These are phyloP conservation scores for Geosiphon pyriformis DNA, from an alignment of 192 early-diverging fungal genomes.

Conservation along the genomic window DNA sequence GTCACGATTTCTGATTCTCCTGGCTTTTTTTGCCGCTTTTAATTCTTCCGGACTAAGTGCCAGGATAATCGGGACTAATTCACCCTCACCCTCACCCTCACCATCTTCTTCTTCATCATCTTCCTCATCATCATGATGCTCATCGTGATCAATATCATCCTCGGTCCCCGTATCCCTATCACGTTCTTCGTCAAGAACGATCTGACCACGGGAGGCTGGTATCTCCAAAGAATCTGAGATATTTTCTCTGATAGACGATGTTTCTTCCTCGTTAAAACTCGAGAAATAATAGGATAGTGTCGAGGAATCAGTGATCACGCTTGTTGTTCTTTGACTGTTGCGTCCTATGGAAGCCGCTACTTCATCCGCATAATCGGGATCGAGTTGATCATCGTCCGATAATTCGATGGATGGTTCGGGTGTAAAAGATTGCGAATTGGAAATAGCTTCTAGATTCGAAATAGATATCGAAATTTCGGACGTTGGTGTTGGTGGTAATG, in stretches of 20 bases:
- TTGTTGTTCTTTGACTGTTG: neutral
- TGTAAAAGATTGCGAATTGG: neutral
- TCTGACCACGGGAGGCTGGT: neutral
- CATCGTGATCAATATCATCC: too few relatives aligned
- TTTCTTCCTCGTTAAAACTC: neutral
- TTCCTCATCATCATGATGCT: neutral
- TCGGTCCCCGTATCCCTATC: neutral
- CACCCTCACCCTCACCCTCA: neutral
- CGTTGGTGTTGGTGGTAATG: conserved; percentile 10
- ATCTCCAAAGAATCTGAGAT: neutral
- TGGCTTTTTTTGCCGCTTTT: too few relatives aligned
- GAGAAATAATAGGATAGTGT: neutral
- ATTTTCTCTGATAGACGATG: neutral
- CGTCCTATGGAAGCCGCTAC: conserved; percentile 1
- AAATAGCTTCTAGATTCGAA: neutral
- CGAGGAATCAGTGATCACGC: too few relatives aligned
- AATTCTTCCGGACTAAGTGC: too few relatives aligned
- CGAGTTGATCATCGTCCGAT: conserved; percentile 18
- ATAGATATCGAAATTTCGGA: too few relatives aligned
- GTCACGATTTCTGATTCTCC: too few relatives aligned
- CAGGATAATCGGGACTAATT: neutral
- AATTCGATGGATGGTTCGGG: conserved; percentile 4
- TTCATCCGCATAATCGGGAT: conserved; percentile 24
- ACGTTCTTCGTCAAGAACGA: neutral
- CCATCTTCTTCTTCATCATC: neutral